Conservation (phyloP, 495 filamentous ascomycete species). For the Penicillium angulare region DNA sequence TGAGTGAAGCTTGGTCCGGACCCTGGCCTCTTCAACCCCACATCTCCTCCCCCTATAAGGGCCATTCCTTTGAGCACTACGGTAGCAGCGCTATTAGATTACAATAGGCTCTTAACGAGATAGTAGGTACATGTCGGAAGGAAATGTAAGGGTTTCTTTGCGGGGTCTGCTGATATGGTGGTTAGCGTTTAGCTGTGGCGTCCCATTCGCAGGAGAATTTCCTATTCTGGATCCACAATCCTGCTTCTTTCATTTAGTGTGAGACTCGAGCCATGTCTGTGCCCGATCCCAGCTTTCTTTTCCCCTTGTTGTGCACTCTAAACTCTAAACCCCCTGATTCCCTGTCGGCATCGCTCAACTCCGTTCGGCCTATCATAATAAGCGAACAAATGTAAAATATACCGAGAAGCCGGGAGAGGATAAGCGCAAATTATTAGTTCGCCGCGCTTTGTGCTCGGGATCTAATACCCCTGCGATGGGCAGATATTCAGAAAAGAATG, state of each 20-base stretch:
- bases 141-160: constrained; percentile 21
- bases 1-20: constrained; percentile 32
- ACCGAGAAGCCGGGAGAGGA: constrained; percentile 14
- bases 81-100: constrained; percentile 27
- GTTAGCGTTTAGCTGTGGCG: constrained; percentile 14
- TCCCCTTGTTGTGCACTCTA: constrained; percentile 5
- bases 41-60: constrained; percentile 14
- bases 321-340: constrained; percentile 3
- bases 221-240: constrained; percentile 9
- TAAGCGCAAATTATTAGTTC: constrained; percentile 11
- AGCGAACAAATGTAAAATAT: constrained; percentile 6
- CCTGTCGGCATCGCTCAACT: constrained; percentile 7
- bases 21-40: constrained; percentile 20
- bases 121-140: constrained; percentile 16
- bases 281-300: neutral
- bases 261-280: constrained; percentile 10
- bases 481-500: constrained; percentile 7
- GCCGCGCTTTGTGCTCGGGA: constrained; percentile 8
- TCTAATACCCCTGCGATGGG: neutral
- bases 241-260: constrained; percentile 5
- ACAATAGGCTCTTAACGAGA: constrained; percentile 16
- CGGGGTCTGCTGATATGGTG: constrained; percentile 15
- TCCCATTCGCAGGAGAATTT: constrained; percentile 19
- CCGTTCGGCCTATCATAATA: constrained; percentile 14
- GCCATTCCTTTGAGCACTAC: constrained; percentile 17